These are phyloP conservation scores for Coix lacrymajobi DNA, from an alignment of 176 grass and related monocot species.

Conservation along the genomic window DNA sequence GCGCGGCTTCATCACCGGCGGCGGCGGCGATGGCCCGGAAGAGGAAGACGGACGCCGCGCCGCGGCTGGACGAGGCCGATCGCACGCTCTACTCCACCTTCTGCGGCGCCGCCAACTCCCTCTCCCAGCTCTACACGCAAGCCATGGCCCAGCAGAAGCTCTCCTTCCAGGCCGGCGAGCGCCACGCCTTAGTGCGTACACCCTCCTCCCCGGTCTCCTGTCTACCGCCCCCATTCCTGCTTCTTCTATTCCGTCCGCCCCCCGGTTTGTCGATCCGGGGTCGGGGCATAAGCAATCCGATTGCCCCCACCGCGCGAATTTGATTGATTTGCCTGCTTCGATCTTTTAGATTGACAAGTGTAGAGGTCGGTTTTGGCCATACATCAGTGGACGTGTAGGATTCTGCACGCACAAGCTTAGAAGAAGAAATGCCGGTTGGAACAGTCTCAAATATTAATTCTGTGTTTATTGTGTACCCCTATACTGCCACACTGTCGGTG, in stretches of 20 bases:
- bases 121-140: conserved; percentile 79
- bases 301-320: background rate
- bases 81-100: conserved; percentile 76
- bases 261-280: background rate
- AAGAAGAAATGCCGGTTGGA: background rate
- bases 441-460: background rate
- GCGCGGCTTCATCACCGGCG: background rate
- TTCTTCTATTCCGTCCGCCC: background rate
- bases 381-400: background rate
- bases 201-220: background rate
- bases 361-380: background rate
- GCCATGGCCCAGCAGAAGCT: conserved; percentile 69
- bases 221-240: background rate
- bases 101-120: conserved; percentile 72
- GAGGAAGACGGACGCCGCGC: conserved; percentile 59
- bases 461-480: background rate
- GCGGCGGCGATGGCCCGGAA: conserved; percentile 58
- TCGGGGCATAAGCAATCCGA: conserved; percentile 5
- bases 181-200: conserved; percentile 46
- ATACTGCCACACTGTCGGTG: background rate
- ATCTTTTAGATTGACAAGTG: background rate
- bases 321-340: background rate
- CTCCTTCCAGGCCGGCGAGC: conserved; percentile 87
- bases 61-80: conserved; percentile 73
- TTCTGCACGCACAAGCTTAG: background rate